A percentile compares a stretch with the other conserved stretches of the same genome.
phyloP scores from a whole-genome alignment of 2,329 filamentous ascomycete genomes.

The Colletotrichum cereale region DNA sequence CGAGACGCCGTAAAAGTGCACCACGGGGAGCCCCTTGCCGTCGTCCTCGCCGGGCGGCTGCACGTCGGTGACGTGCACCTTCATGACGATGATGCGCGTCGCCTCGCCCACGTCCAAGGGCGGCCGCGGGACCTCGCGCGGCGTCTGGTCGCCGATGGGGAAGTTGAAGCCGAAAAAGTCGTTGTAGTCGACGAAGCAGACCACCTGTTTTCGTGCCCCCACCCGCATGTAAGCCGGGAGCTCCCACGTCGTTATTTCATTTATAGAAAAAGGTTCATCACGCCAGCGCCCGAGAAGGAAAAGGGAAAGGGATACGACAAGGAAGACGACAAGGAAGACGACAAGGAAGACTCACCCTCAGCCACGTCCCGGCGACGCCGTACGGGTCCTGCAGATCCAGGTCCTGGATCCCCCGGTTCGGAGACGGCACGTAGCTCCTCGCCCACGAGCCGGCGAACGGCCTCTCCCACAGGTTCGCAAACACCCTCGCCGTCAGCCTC shows the following conservation, averaged over 20 bases:
- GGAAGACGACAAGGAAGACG: too few species aligned
- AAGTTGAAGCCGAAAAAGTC: conserved; percentile 83
- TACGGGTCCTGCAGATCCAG: conserved; percentile 75
- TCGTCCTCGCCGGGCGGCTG: conserved; percentile 70
- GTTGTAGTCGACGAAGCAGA: conserved; percentile 73
- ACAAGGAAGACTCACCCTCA: conserved; percentile 65
- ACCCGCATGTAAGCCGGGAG: not conserved
- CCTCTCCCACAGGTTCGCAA: conserved; percentile 65
- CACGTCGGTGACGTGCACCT: conserved; percentile 71
- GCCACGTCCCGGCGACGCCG: conserved; percentile 77
- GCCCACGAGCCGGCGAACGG: conserved; percentile 69
- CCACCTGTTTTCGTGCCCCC: conserved; percentile 48
- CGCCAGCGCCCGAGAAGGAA: not conserved
- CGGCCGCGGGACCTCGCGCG: conserved; percentile 55
- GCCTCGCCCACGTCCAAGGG: conserved; percentile 75
- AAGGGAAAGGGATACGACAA: too few species aligned
- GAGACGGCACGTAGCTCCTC: conserved; percentile 59
- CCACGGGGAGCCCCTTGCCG: conserved; percentile 70
- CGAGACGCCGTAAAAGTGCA: conserved; percentile 75
- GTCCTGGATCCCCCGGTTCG: conserved; percentile 51
- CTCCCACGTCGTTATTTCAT: too few species aligned
- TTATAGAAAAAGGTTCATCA: too few species aligned
- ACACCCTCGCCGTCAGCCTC: conserved; percentile 59
- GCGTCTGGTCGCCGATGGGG: conserved; percentile 55
- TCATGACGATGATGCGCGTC: conserved; percentile 77